A percentile compares a stretch with the other conserved stretches of the same genome.
phyloP scores from a whole-genome alignment of 768 basidiomycete species.

The Mycena leptocephala region DNA sequence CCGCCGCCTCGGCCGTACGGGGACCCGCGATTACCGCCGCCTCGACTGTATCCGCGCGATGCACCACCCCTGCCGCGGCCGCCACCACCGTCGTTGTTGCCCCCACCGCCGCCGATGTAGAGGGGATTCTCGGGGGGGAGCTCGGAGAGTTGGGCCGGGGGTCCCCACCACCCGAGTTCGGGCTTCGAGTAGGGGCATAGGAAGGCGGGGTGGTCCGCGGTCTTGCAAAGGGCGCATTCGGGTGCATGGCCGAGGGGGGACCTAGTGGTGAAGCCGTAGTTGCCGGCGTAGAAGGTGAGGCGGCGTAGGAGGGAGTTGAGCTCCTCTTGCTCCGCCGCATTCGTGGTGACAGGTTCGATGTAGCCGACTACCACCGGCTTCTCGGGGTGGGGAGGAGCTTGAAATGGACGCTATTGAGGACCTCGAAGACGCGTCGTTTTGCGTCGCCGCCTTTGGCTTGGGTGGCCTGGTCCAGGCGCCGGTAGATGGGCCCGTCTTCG shows the following conservation, averaged over 20 bases:
- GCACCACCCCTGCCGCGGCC: not conserved
- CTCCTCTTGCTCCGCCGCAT: not conserved
- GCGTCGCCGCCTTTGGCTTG: not conserved
- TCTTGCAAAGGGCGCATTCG: conserved; percentile 10
- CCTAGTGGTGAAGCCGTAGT: not conserved
- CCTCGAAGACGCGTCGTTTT: not conserved
- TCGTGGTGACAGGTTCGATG: conserved; percentile 2
- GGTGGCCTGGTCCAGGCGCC: not conserved
- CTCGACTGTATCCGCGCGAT: too few relatives aligned
- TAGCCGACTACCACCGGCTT: not conserved
- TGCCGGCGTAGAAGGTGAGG: not conserved
- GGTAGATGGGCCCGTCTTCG: not conserved
- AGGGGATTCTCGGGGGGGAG: conserved; percentile 9
- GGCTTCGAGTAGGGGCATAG: not conserved
- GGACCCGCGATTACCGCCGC: not conserved
- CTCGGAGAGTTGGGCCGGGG: not conserved
- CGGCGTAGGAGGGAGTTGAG: not conserved
- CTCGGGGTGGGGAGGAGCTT: not conserved
- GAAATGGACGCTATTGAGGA: conserved; percentile 15
- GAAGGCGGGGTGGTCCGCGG: conserved; percentile 12
- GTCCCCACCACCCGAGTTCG: conserved; percentile 20
- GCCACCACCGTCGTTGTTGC: not conserved
- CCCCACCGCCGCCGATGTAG: not conserved
- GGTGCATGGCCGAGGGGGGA: not conserved
- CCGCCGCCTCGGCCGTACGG: not conserved